A percentile compares a stretch with the other conserved stretches of the same genome.
Conservation (phyloP, 179 eudicot species). For the Sideroxylon spinosum region DNA sequence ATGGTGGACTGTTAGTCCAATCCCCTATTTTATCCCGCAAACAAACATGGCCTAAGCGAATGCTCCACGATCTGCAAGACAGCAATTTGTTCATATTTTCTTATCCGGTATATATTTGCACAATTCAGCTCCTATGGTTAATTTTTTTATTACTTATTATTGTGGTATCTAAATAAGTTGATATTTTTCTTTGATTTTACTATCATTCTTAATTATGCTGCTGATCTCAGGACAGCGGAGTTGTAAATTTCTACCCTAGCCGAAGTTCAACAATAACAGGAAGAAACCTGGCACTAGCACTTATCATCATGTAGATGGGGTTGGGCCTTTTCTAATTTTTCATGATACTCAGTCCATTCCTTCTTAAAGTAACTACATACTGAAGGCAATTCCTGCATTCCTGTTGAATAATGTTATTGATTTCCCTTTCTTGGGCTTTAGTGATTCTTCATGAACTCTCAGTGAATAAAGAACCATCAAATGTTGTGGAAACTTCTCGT, state of each 20-base stretch:
- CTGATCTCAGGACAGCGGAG: slow-evolving; percentile 39
- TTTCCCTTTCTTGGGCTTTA: slow-evolving; percentile 24
- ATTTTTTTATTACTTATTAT: too few species aligned
- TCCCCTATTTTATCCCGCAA: too few species aligned
- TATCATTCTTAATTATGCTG: slow-evolving; percentile 12
- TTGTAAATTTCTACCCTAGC: slow-evolving; percentile 51
- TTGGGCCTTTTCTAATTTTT: slow-evolving; percentile 21
- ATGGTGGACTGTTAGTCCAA: too few species aligned
- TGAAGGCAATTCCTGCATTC: slow-evolving; percentile 23
- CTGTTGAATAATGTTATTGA: slow-evolving; percentile 27
- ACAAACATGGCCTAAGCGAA: too few species aligned
- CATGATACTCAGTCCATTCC: slow-evolving; percentile 23
- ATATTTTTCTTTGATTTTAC: not conserved
- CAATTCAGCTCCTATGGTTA: too few species aligned
- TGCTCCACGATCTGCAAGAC: not conserved
- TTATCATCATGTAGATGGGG: slow-evolving; percentile 13
- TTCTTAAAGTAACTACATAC: slow-evolving; percentile 27
- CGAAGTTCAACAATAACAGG: slow-evolving; percentile 32
- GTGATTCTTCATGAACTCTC: slow-evolving; percentile 26
- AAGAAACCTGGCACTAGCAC: slow-evolving; percentile 10
- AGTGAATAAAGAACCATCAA: slow-evolving; percentile 20
- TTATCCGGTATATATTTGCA: too few species aligned
- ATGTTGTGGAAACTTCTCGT: slow-evolving; percentile 26
- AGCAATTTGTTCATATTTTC: not conserved
- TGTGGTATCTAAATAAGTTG: too few species aligned